These are phyloP conservation scores for Acacia pycnantha DNA, from an alignment of 331 rosid species.

Conservation along the genomic window DNA sequence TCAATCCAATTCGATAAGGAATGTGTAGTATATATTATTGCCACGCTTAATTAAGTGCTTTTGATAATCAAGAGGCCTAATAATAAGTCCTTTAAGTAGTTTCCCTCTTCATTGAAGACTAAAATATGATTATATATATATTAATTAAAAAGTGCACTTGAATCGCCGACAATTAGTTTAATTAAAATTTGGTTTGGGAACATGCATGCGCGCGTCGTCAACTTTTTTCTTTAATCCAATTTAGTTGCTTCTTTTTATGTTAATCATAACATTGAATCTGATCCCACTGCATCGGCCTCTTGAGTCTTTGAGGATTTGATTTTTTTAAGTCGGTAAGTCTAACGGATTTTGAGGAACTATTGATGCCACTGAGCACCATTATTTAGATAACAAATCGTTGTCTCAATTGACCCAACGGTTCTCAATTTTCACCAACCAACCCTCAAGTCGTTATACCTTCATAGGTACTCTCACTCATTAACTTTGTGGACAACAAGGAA, in stretches of 20 bases:
- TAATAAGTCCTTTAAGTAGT: not conserved
- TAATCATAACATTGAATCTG: constrained; percentile 11
- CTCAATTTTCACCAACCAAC: constrained; percentile 18
- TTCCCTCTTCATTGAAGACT: constrained; percentile 9
- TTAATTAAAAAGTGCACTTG: constrained; percentile 15
- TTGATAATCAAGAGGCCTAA: constrained; percentile 33
- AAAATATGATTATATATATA: not conserved
- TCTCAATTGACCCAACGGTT: constrained; percentile 32
- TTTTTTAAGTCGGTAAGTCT: constrained; percentile 20
- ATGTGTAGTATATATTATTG: not conserved
- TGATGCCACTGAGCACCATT: constrained; percentile 21
- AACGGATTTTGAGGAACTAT: constrained; percentile 39
- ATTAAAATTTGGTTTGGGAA: constrained; percentile 29
- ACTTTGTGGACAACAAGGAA: not conserved
- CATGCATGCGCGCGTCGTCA: constrained; percentile 31
- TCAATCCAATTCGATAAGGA: constrained; percentile 15
- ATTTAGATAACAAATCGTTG: constrained; percentile 25
- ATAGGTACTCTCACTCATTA: not conserved
- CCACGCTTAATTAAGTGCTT: constrained; percentile 42
- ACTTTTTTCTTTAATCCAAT: constrained; percentile 39
- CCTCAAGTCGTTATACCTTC: constrained; percentile 21
- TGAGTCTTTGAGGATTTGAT: constrained; percentile 8
- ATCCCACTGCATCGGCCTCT: constrained; percentile 14
- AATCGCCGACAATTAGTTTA: constrained; percentile 18
- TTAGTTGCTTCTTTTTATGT: constrained; percentile 34